These are phyloP conservation scores for Fusarium sp. DNA, from an alignment of 2,329 filamentous ascomycete species.

Conservation along the genomic window DNA sequence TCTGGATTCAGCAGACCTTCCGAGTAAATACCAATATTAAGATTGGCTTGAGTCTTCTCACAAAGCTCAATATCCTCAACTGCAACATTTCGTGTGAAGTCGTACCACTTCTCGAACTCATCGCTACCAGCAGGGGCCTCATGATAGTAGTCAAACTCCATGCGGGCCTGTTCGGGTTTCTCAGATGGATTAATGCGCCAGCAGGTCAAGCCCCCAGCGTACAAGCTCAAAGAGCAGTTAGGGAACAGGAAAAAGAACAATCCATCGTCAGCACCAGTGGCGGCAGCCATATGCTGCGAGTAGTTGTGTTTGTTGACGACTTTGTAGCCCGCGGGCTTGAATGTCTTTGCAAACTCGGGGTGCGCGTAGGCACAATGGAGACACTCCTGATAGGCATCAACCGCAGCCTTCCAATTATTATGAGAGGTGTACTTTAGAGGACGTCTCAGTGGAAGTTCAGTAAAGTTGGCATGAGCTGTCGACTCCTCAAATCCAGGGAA, in stretches of 20 bases:
- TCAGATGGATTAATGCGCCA: not conserved
- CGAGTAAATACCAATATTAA: not conserved
- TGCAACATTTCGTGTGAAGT: not conserved
- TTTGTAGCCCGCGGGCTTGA: not conserved
- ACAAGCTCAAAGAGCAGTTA: not conserved
- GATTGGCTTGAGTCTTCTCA: fast-evolving
- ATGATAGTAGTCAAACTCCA: not conserved
- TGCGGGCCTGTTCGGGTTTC: not conserved
- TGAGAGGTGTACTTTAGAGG: not conserved
- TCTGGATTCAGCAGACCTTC: not conserved
- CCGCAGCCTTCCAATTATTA: not conserved
- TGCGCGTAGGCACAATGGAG: not conserved
- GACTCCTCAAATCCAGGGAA: not conserved
- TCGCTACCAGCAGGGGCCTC: not conserved
- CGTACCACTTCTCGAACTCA: not conserved
- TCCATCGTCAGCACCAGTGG: fast-evolving
- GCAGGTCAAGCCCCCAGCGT: not conserved
- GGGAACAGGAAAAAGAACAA: not conserved
- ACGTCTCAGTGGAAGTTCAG: fast-evolving
- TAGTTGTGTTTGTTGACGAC: not conserved
- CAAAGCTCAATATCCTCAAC: not conserved
- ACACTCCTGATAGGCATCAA: not conserved
- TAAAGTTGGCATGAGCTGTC: not conserved
- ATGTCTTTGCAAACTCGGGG: not conserved
- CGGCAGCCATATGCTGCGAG: not conserved